Percentiles rank a stretch among this genome's conserved stretches.
Evolutionary conservation across 495 filamentous ascomycete genomes (phyloP).

Genomic region (Hypomontagnella monticulosa): DNA sequence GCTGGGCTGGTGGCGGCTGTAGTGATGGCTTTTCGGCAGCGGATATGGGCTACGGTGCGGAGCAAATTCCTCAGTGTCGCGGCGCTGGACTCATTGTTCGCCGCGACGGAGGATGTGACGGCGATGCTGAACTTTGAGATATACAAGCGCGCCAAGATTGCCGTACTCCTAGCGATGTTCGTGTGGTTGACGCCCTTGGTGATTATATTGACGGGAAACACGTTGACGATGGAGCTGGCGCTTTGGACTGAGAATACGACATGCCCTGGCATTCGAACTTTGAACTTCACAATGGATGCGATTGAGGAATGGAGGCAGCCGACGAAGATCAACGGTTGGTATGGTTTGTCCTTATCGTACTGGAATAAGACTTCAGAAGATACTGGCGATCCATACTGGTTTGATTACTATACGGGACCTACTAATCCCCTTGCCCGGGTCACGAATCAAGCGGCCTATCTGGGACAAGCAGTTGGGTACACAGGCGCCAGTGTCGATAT

Average conservation of each 20-base stretch:
- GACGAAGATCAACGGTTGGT: conserved; percentile 37
- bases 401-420: conserved; percentile 51
- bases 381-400: conserved; percentile 38
- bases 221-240: conserved; percentile 45
- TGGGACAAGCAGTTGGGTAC: conserved; percentile 41
- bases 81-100: conserved; percentile 50
- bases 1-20: conserved; percentile 49
- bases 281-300: conserved; percentile 51
- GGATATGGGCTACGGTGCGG: conserved; percentile 51
- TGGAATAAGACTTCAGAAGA: conserved; percentile 49
- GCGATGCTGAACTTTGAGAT: conserved; percentile 48
- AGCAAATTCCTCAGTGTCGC: conserved; percentile 46
- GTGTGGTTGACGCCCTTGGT: conserved; percentile 50
- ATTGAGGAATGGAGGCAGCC: conserved; percentile 48
- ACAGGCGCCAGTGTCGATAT: conserved; percentile 43
- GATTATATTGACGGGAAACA: conserved; percentile 52
- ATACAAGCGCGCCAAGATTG: conserved; percentile 46
- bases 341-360: conserved; percentile 43
- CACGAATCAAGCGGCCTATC: conserved; percentile 45
- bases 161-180: conserved; percentile 46
- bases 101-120: conserved; percentile 46
- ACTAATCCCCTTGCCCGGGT: conserved; percentile 40
- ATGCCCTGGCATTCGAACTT: conserved; percentile 45
- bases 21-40: conserved; percentile 46
- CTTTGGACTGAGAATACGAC: conserved; percentile 13